Percentiles rank a stretch among this genome's conserved stretches.
Conservation (phyloP, 2,329 filamentous ascomycete genomes). For the Diaporthe longicolla region DNA sequence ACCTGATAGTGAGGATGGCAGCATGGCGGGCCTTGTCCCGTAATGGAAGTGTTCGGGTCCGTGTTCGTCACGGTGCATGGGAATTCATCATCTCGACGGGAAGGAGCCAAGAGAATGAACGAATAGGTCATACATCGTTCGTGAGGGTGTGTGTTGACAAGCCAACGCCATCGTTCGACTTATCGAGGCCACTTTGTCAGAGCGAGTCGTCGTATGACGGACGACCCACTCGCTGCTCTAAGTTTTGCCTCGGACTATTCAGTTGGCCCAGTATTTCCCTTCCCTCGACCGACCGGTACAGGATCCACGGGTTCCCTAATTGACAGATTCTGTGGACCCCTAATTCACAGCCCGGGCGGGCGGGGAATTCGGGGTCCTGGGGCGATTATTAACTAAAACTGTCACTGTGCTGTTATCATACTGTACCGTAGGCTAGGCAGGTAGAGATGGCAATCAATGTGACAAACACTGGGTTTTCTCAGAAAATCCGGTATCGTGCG, state of each 20-base stretch:
- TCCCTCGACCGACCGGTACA: background rate
- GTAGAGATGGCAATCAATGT: constrained; percentile 5
- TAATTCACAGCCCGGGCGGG: background rate
- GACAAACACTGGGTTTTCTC: background rate
- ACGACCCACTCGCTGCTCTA: background rate
- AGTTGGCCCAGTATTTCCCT: background rate
- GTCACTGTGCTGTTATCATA: background rate
- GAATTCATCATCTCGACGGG: background rate
- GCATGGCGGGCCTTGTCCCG: background rate
- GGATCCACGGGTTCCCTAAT: background rate
- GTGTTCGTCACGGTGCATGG: constrained; percentile 1
- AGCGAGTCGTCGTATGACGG: constrained; percentile 18
- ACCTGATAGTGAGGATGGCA: background rate
- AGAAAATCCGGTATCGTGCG: constrained; percentile 5
- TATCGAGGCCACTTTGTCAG: background rate
- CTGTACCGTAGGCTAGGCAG: background rate
- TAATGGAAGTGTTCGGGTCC: background rate
- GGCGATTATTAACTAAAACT: too few species aligned
- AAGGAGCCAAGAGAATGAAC: background rate
- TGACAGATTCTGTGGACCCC: constrained; percentile 36
- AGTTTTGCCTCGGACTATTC: background rate
- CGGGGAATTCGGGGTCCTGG: background rate
- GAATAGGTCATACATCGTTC: constrained; percentile 7
- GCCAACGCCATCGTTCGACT: background rate
- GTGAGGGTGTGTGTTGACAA: constrained; percentile 12